These are phyloP conservation scores for Penicillium coprophilum DNA, from an alignment of 495 filamentous ascomycete species.

Conservation along the genomic window DNA sequence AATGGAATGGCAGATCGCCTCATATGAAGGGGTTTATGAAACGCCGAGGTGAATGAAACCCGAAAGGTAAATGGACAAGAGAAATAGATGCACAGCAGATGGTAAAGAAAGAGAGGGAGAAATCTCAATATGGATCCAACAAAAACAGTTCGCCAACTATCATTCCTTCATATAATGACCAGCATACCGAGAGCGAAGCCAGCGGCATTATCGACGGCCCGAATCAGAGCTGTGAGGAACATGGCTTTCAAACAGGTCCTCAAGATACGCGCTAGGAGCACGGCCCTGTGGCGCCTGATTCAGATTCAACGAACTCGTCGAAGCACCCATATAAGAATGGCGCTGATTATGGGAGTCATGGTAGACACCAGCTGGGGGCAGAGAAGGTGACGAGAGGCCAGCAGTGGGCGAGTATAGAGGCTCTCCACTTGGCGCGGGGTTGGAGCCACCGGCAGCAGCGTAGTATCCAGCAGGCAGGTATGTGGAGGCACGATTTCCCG, in stretches of 20 bases:
- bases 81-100: neutral
- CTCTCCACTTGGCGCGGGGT: conserved; percentile 36
- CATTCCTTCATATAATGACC: conserved; percentile 3
- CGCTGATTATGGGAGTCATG: conserved; percentile 34
- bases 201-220: conserved; percentile 10
- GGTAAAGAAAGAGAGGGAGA: neutral
- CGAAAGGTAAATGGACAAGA: neutral
- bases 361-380: conserved; percentile 40
- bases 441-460: conserved; percentile 59
- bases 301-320: conserved; percentile 69
- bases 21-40: neutral
- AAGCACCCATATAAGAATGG: conserved; percentile 46
- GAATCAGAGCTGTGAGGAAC: conserved; percentile 24
- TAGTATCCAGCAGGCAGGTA: conserved; percentile 96
- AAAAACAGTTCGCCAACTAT: neutral
- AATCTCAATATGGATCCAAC: neutral
- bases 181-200: neutral
- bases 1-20: neutral
- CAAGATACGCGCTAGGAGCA: conserved; percentile 88
- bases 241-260: conserved; percentile 84
- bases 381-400: conserved; percentile 31
- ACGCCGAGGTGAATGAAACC: neutral
- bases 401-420: conserved; percentile 17
- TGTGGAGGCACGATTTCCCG: conserved; percentile 56
- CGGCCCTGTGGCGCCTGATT: conserved; percentile 65